Evolutionary conservation across 2,329 filamentous ascomycete genomes (phyloP), one percentile per base, ranked within the genome.

Genomic region (Aspergillus sp.): DNA sequence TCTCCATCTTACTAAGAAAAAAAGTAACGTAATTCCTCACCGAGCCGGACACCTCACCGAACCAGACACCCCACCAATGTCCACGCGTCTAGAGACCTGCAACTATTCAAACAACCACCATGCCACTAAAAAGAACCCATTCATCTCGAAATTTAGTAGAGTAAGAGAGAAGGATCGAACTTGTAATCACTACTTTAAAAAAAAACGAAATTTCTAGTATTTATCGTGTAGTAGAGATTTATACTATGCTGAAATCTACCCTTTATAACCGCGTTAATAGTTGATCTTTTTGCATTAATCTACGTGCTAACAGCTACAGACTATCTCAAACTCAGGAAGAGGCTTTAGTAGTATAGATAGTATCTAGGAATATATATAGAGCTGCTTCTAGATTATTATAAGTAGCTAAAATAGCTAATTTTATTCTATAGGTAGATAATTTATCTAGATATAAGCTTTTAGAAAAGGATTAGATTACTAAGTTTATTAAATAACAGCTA

Each of bases 341-440:
- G n/a, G n/a, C n/a, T 2, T 53, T 60, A 11, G 11, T 52, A 24
- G 13, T 24, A 36, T 60, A 30, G 55, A 60, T 58, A 20, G 3
- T 13, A 22, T 52, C 59, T 7, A 13, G 3, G 4, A 15, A 39
- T 39, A n/a, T 39, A 15, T 6, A 15, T 13, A 15, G 12, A 39
- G 12, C 38, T 5, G 12, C 38, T n/a, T 15, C 13, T 15, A 39
- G 38, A 15, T 5, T 15, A 15, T 39, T 5, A 4, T 15, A n/a
- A 2, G 12, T 39, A 12, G 7, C 5, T 5, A 1, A 39, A n/a
- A 39, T 39, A 15, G 13, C 38, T 7, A n/a, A 39, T 15, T 5
- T 39, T 39, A 39, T 39, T 15, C 13, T 39, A 15, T 7, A 39
- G 12, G 7, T 7, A 7, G 2, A 39, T 39, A n/a, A 18, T 5